phyloP scores from a whole-genome alignment of 2,329 filamentous ascomycete species.

The Epichloe elymi region DNA sequence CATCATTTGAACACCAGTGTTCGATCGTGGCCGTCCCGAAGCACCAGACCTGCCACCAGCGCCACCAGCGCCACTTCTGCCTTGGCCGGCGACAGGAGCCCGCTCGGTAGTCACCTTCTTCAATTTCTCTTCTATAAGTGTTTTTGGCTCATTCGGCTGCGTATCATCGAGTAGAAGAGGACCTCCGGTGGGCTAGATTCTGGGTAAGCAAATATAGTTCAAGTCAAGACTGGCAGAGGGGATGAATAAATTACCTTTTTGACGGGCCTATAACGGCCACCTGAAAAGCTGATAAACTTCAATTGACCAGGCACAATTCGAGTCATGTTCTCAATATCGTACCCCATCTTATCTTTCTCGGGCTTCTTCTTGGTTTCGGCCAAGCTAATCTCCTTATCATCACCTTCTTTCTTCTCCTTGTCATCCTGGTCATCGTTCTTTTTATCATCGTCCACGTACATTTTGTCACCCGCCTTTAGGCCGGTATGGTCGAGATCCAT shows the following conservation, averaged over 20 bases:
- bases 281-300: constrained; percentile 88
- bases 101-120: constrained; percentile 62
- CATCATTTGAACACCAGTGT: constrained; percentile 21
- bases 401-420: constrained; percentile 50
- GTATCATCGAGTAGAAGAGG: constrained; percentile 85
- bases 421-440: constrained; percentile 35
- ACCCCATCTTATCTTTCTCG: constrained; percentile 94
- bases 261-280: constrained; percentile 84
- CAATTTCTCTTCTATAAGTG: constrained; percentile 79
- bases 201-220: constrained; percentile 11
- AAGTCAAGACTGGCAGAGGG: not conserved
- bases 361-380: constrained; percentile 69
- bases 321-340: constrained; percentile 94
- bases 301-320: constrained; percentile 84
- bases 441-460: constrained; percentile 68
- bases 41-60: constrained; percentile 19
- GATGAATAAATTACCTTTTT: constrained; percentile 50
- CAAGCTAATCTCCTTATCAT: constrained; percentile 43
- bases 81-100: constrained; percentile 40
- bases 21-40: constrained; percentile 18
- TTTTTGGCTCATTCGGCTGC: constrained; percentile 62
- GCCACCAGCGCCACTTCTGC: constrained; percentile 13
- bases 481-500: constrained; percentile 86
- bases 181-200: constrained; percentile 69
- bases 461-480: constrained; percentile 56